These are phyloP conservation scores for Penicillium sp. DNA, from an alignment of 2,329 filamentous ascomycete genomes.

Conservation along the genomic window DNA sequence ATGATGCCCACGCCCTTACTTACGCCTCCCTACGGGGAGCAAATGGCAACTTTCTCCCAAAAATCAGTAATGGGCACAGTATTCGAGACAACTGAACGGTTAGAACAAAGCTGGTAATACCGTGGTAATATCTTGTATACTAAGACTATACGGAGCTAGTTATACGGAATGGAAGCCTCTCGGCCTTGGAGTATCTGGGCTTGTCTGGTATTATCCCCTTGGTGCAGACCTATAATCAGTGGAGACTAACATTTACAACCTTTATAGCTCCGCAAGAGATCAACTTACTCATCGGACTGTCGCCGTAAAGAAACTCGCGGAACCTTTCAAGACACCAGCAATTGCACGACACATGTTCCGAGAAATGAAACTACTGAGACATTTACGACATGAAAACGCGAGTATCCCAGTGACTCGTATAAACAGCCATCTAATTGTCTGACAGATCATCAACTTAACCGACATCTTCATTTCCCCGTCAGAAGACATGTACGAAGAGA, in stretches of 20 bases:
- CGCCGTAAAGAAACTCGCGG: slow-evolving; percentile 99
- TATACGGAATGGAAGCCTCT: slow-evolving; percentile 97
- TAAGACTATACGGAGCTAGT: slow-evolving; percentile 48
- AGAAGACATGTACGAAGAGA: slow-evolving; percentile 79
- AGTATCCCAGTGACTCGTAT: slow-evolving; percentile 20
- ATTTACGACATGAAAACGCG: slow-evolving; percentile 94
- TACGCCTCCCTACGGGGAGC: slow-evolving; percentile 11
- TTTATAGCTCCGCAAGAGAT: slow-evolving; percentile 81
- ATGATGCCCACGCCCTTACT: neutral
- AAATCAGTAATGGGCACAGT: slow-evolving; percentile 98
- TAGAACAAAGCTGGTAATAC: slow-evolving; percentile 26
- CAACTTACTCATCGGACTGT: slow-evolving; percentile 95
- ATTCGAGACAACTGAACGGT: slow-evolving; percentile 99
- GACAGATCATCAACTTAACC: slow-evolving; percentile 88
- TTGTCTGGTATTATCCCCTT: slow-evolving; percentile 74
- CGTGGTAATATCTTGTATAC: neutral
- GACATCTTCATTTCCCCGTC: slow-evolving; percentile 99
- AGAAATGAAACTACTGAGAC: slow-evolving; percentile 94
- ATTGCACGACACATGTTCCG: slow-evolving; percentile 95
- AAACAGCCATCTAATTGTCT: slow-evolving; percentile 15
- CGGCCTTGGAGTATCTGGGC: slow-evolving; percentile 96
- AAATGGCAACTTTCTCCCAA: slow-evolving; percentile 96
- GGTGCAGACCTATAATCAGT: neutral
- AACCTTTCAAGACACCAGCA: slow-evolving; percentile 98
- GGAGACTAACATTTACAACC: slow-evolving; percentile 3